A percentile compares a stretch with the other conserved stretches of the same genome.
These are phyloP conservation scores for Scenedesmus sp. DNA, from an alignment of 163 green algal genomes.

Conservation along the genomic window DNA sequence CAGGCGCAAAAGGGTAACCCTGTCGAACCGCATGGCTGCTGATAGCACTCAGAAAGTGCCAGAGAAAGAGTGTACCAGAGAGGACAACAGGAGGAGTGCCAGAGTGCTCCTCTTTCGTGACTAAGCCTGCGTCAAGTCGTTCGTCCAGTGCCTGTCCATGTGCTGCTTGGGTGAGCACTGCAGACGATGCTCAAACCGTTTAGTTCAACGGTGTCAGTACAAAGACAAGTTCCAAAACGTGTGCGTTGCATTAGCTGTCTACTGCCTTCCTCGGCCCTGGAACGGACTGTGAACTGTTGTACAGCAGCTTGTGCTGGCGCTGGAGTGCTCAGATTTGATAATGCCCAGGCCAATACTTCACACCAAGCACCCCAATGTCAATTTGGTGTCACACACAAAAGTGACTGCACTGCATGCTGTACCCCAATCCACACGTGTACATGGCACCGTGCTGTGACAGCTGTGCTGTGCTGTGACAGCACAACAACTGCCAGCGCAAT, in stretches of 20 bases:
- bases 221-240: neutral
- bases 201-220: neutral
- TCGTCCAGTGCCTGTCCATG: neutral
- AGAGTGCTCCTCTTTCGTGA: too few relatives aligned
- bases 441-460: too few relatives aligned
- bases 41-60: neutral
- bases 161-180: neutral
- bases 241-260: neutral
- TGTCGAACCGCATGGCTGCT: slow-evolving; percentile 9
- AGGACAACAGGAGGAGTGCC: too few relatives aligned
- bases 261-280: neutral
- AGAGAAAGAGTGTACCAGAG: too few relatives aligned
- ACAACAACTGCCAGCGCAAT: neutral
- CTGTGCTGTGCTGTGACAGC: too few relatives aligned
- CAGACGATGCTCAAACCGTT: neutral
- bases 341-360: too few relatives aligned
- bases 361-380: too few relatives aligned
- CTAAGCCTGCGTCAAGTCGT: neutral
- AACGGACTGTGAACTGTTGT: neutral
- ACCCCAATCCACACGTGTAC: neutral
- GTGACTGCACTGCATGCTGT: neutral
- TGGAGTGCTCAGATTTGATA: too few relatives aligned
- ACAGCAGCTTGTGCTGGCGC: neutral
- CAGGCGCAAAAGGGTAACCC: neutral
- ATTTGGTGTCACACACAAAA: neutral